Base-by-base conservation (phyloP, 2,329 filamentous ascomycete genomes). In the Trichoderma simmonsii region DNA sequence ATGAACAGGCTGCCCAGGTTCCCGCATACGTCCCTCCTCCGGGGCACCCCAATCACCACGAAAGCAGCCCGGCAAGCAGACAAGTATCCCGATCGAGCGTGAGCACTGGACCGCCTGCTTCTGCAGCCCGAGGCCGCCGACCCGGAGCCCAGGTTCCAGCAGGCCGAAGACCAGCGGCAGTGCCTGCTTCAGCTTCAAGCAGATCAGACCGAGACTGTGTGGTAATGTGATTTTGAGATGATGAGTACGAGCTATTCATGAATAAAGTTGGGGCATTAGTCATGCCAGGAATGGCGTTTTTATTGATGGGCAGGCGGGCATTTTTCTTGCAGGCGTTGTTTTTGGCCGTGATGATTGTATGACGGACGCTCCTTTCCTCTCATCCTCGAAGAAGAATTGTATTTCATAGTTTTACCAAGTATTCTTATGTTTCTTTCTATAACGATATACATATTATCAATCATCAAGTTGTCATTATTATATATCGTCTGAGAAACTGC, bases 1-100 rank as follows among this genome's bases (percentile, higher is more conserved):
- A 89, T 75, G 87, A 89, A 78, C 86, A 89, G 77, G 86, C 87
- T 4, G 83, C 86, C 21, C 84, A 85, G 70, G 82, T 85, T 66
- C 80, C 82, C 9, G 83, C 85, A 3, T 89, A 88, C 73, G 80
- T 84, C 11, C 88, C 87, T 26, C 86, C 86, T 0, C 77, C 81
- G 4, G 87, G 86, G 21, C 85, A 88, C 65, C 86, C 86, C 0
- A 85, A 79, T 54, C 86, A 88, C 73, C 81, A 84, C 9, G 77
- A 78, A 5, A 86, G 84, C 74, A 82, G 77, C 51, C 62, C 72
- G 36, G 66, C 72, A 12, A 67, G 72, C 14, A 43, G 70, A 30
- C 69, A 60, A 30, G 61, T 26, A 3, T 61, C 64, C 3, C 63
- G 70, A 62, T 39, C 70, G 7, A 72, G 56, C 15, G 59, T 39